phyloP scores from a whole-genome alignment of 2,329 filamentous ascomycete genomes.

The Cytospora leucostoma region DNA sequence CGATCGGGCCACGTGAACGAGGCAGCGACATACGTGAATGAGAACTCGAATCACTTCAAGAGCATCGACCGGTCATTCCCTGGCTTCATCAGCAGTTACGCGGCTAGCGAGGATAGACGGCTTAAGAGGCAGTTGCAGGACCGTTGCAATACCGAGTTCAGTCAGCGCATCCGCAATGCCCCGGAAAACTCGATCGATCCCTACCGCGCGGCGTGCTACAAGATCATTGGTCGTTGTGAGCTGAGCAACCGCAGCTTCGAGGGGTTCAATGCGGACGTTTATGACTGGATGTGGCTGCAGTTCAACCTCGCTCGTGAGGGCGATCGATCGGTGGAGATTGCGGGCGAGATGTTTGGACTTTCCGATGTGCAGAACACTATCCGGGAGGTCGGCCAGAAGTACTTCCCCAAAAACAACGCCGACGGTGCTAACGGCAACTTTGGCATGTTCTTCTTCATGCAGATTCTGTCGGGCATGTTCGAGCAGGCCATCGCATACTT shows the following conservation, averaged over 20 bases:
- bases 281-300: slow-evolving; percentile 73
- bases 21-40: slow-evolving; percentile 82
- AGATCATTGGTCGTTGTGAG: slow-evolving; percentile 84
- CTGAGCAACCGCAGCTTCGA: slow-evolving; percentile 65
- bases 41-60: slow-evolving; percentile 77
- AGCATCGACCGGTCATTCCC: slow-evolving; percentile 90
- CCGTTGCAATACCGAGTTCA: slow-evolving; percentile 87
- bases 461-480: slow-evolving; percentile 88
- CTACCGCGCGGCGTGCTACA: slow-evolving; percentile 96
- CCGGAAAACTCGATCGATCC: slow-evolving; percentile 88
- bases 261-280: slow-evolving; percentile 63
- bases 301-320: slow-evolving; percentile 69
- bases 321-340: slow-evolving; percentile 64
- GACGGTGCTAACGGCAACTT: slow-evolving; percentile 76
- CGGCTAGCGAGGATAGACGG: slow-evolving; percentile 72
- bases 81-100: slow-evolving; percentile 83
- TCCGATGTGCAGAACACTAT: slow-evolving; percentile 76
- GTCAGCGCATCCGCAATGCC: slow-evolving; percentile 78
- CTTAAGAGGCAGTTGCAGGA: slow-evolving; percentile 79
- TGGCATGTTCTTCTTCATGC: slow-evolving; percentile 91
- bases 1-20: slow-evolving; percentile 82
- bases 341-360: slow-evolving; percentile 65
- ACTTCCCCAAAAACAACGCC: slow-evolving; percentile 80
- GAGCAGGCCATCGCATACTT: slow-evolving; percentile 91
- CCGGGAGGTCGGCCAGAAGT: slow-evolving; percentile 83